Percentiles rank a stretch among this genome's conserved stretches.
Conservation (phyloP, 257 asterid species). For the Forsythia viridissima region DNA sequence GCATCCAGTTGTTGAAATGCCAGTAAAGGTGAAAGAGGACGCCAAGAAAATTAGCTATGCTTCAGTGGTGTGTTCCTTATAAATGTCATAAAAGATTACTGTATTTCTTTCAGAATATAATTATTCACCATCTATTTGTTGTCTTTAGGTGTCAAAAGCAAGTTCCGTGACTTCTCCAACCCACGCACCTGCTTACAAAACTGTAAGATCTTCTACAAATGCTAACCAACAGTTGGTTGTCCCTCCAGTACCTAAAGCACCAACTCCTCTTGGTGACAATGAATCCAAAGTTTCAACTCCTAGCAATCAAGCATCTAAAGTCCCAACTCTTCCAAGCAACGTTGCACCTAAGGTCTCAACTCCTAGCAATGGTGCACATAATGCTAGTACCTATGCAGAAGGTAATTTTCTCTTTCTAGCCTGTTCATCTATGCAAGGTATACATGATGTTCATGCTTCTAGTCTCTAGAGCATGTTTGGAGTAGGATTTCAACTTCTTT, state of each 20-base stretch:
- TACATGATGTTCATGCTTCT: background rate
- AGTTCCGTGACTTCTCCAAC: slow-evolving; percentile 25
- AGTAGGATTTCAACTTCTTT: too few species aligned
- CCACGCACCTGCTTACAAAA: background rate
- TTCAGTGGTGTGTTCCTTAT: slow-evolving; percentile 46
- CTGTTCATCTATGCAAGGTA: background rate
- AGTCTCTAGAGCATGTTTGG: too few species aligned
- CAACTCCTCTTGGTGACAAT: slow-evolving; percentile 12
- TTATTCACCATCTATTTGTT: background rate
- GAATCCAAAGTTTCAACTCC: slow-evolving; percentile 21
- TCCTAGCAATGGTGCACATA: slow-evolving; percentile 17
- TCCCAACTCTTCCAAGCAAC: slow-evolving; percentile 15
- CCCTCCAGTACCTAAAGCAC: slow-evolving; percentile 16
- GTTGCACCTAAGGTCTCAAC: slow-evolving; percentile 19
- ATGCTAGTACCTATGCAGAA: slow-evolving; percentile 13
- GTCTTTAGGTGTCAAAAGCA: slow-evolving; percentile 44
- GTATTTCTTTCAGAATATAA: background rate
- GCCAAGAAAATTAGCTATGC: slow-evolving; percentile 48
- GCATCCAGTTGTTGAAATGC: slow-evolving; percentile 1
- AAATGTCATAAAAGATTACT: background rate
- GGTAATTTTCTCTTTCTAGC: slow-evolving; percentile 25
- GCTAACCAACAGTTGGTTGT: slow-evolving; percentile 18
- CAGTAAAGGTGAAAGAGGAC: slow-evolving; percentile 15
- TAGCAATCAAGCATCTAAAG: slow-evolving; percentile 14
- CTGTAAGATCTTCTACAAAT: slow-evolving; percentile 20